Conservation (phyloP, 495 filamentous ascomycete genomes). For the Annulohypoxylon nitens region DNA sequence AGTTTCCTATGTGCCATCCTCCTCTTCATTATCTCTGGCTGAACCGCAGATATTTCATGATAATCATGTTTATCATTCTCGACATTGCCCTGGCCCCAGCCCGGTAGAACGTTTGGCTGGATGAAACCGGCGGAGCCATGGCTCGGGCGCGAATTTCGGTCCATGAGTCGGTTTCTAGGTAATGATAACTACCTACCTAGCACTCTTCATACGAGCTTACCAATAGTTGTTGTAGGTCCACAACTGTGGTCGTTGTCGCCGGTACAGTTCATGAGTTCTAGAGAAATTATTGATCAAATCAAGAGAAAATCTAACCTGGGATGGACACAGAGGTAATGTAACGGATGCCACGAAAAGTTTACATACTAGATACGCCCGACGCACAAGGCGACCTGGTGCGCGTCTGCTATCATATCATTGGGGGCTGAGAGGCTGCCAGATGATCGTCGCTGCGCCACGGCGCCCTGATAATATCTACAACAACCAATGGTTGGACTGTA, state of each 20-base stretch:
- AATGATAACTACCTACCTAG: not conserved
- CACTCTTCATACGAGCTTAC: not conserved
- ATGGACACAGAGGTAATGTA: not conserved
- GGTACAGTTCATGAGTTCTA: not conserved
- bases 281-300: not conserved
- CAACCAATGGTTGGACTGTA: not conserved
- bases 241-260: not conserved
- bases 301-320: not conserved
- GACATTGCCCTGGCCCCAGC: not conserved
- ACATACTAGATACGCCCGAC: not conserved
- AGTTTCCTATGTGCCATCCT: constrained; percentile 50
- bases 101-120: not conserved
- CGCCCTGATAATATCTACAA: not conserved
- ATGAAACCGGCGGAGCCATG: not conserved
- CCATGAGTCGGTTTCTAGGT: not conserved
- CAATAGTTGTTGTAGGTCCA: not conserved
- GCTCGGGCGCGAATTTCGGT: not conserved
- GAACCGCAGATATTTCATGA: constrained; percentile 9
- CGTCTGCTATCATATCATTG: not conserved
- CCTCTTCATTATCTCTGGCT: constrained; percentile 14
- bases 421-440: not conserved
- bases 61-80: not conserved
- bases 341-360: not conserved
- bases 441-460: not conserved
- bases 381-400: not conserved